Percentiles rank a stretch among this genome's conserved stretches.
phyloP scores from a whole-genome alignment of 768 basidiomycete genomes.

The Lactifluus pinguis region DNA sequence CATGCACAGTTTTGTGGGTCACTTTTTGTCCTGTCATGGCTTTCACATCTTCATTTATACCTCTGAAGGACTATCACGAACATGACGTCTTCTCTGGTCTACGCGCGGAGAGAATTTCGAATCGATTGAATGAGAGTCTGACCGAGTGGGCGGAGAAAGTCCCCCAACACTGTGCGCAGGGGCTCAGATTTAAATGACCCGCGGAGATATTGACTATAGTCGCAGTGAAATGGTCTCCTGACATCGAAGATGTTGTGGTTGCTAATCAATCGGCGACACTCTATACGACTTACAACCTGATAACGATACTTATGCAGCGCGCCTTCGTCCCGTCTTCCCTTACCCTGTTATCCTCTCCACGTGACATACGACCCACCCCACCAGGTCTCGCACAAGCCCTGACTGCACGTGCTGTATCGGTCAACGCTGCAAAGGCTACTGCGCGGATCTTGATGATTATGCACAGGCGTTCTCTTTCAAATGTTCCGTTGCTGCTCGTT shows the following conservation, averaged over 20 bases:
- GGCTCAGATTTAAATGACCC: neutral
- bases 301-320: slow-evolving; percentile 68
- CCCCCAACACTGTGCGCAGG: slow-evolving; percentile 24
- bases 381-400: slow-evolving; percentile 1
- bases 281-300: slow-evolving; percentile 42
- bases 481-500: slow-evolving; percentile 12
- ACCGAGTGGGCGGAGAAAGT: slow-evolving; percentile 28
- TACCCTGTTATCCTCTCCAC: slow-evolving; percentile 3
- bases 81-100: slow-evolving; percentile 3
- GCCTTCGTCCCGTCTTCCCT: slow-evolving; percentile 51
- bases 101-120: slow-evolving; percentile 29
- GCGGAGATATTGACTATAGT: neutral
- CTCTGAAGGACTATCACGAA: slow-evolving; percentile 1
- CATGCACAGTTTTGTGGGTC: slow-evolving; percentile 36
- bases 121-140: slow-evolving; percentile 38
- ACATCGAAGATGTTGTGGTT: slow-evolving; percentile 29
- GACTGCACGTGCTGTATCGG: slow-evolving; percentile 10
- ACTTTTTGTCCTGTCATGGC: neutral
- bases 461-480: slow-evolving; percentile 14
- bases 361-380: neutral
- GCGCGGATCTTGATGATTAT: slow-evolving; percentile 9
- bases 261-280: slow-evolving; percentile 38
- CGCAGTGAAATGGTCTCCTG: slow-evolving; percentile 36
- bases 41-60: neutral
- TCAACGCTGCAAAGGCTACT: slow-evolving; percentile 14